These are phyloP conservation scores for Cladorrhinum samala DNA, from an alignment of 495 filamentous ascomycete genomes.

Conservation along the genomic window DNA sequence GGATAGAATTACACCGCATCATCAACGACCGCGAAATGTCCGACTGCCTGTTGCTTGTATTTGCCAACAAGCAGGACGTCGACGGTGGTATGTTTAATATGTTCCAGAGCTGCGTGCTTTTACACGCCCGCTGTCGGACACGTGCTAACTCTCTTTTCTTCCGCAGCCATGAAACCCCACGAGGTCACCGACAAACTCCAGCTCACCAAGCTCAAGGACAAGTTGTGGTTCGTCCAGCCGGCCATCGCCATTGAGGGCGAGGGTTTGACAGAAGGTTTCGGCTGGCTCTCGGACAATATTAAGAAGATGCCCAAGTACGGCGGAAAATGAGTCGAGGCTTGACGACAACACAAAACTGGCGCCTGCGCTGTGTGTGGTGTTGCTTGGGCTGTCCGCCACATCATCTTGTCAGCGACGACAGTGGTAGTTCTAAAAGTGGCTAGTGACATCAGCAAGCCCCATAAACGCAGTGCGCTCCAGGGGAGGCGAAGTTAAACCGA, in stretches of 20 bases:
- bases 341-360: neutral
- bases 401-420: too few relatives aligned
- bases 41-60: constrained; percentile 86
- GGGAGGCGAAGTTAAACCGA: too few relatives aligned
- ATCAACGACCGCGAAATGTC: constrained; percentile 98
- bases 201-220: constrained; percentile 79
- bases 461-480: too few relatives aligned
- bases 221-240: constrained; percentile 93
- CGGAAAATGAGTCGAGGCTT: constrained; percentile 36
- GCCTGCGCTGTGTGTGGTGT: too few relatives aligned
- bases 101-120: too few relatives aligned
- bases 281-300: constrained; percentile 91
- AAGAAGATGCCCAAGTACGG: constrained; percentile 58
- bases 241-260: constrained; percentile 92
- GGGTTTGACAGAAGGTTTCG: constrained; percentile 88
- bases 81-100: constrained; percentile 66
- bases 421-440: too few relatives aligned
- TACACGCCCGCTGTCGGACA: too few relatives aligned
- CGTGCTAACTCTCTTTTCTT: neutral
- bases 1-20: constrained; percentile 85
- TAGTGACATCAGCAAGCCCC: too few relatives aligned
- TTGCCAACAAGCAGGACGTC: constrained; percentile 98
- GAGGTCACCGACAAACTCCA: constrained; percentile 83
- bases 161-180: constrained; percentile 71
- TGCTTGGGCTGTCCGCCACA: too few relatives aligned